These are phyloP conservation scores for Alternaria gaisen DNA, from an alignment of 2,329 filamentous ascomycete species.

Conservation along the genomic window DNA sequence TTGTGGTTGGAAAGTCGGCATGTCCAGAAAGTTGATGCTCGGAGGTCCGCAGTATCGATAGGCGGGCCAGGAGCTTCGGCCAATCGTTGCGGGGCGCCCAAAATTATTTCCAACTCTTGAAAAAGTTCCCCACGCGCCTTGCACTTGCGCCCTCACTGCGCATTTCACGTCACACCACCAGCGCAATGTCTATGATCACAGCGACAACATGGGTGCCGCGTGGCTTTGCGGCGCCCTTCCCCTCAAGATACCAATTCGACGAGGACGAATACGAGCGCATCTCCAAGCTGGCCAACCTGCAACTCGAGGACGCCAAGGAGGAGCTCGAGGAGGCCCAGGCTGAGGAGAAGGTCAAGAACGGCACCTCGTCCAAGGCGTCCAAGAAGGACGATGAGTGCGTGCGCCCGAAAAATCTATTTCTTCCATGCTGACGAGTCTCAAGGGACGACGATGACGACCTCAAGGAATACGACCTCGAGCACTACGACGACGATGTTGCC, in stretches of 20 bases:
- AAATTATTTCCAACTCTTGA: slow-evolving; percentile 27
- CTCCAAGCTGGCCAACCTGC: slow-evolving; percentile 62
- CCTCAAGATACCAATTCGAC: slow-evolving; percentile 60
- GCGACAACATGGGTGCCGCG: slow-evolving; percentile 63
- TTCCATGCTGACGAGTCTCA: slow-evolving; percentile 19
- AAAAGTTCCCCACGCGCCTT: slow-evolving; percentile 22
- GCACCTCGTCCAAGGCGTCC: slow-evolving; percentile 21
- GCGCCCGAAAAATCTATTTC: not conserved
- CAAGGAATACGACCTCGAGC: slow-evolving; percentile 94
- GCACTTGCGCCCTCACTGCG: slow-evolving; percentile 20
- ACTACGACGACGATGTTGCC: slow-evolving; percentile 87
- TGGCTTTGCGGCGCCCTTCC: slow-evolving; percentile 60
- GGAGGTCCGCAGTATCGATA: slow-evolving; percentile 40
- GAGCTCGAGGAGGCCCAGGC: slow-evolving; percentile 70
- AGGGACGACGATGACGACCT: slow-evolving; percentile 77
- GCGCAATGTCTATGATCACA: slow-evolving; percentile 64
- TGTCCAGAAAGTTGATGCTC: slow-evolving; percentile 17
- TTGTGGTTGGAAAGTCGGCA: not conserved
- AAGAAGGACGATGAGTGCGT: slow-evolving; percentile 39
- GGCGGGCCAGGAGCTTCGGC: slow-evolving; percentile 25
- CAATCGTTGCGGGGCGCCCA: slow-evolving; percentile 27
- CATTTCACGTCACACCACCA: slow-evolving; percentile 7
- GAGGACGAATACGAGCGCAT: slow-evolving; percentile 62
- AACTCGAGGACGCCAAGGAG: slow-evolving; percentile 91
- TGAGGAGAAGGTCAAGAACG: slow-evolving; percentile 49